Evolutionary conservation across 495 filamentous ascomycete species (phyloP), one percentile per base, ranked within the genome.

Genomic region (Collariella sp.): DNA sequence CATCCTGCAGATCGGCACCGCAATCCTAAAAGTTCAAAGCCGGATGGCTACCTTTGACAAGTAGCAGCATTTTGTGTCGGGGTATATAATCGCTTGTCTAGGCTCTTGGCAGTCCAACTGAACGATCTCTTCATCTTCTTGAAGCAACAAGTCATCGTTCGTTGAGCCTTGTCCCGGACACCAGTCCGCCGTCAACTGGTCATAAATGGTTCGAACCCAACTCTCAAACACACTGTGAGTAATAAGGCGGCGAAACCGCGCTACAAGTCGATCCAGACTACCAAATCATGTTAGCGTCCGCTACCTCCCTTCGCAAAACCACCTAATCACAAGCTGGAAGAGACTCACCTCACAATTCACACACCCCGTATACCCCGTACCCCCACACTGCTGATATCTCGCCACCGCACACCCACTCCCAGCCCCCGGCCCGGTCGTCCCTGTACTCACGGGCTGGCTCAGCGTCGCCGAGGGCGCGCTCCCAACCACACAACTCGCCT

Each of bases 381-480:
- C 76, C 15, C 74, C 76, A 44, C 76, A 77, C 58, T 77, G 76
- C 22, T 56, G 63, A 38, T 73, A 77, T 45, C 64, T 63, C 5
- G 55, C 41, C 7, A 67, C 68, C 0, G 59, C 59, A 49, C 73
- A 76, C 1, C 61, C 66, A 18, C 61, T 54, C 3, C 62, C 62
- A 18, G 58, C 61, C 5, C 39, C 58, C 13, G 66, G 58, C 15
- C 62, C 42, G 20, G 54, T 35, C 0, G 58, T 55, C 5, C 61
- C 35, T 3, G 61, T 40, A n/a, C 52, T 23, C 35, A 56, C 49
- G 3, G 45, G 38, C 34, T 35, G 47, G 23, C 48, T 46, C 43
- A 56, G 50, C 15, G 65, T 66, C 5, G 62, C 61, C 1, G 57
- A 51, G 2, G 70, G 63, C 2, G 54, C 61, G 6, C 60, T 62